These are phyloP conservation scores for Lipomyces orientalis DNA, from an alignment of 805 yeast genomes.

Conservation along the genomic window DNA sequence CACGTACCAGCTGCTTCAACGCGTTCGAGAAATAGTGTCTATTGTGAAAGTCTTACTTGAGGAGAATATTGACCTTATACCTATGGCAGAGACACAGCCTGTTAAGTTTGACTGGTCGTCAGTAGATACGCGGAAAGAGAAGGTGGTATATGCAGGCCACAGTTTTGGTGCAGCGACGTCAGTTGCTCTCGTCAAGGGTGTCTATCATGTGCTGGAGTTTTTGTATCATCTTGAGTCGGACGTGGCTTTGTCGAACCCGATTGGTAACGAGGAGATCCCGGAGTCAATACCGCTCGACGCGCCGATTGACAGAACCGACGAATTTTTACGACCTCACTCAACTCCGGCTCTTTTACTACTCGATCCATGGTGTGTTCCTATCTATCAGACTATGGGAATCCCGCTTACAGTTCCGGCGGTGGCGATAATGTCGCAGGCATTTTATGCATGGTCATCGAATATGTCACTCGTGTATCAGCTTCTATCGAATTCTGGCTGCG, in stretches of 20 bases:
- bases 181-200: slow-evolving; percentile 34
- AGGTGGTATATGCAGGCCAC: slow-evolving; percentile 37
- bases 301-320: slow-evolving; percentile 15
- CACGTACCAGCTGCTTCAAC: slow-evolving; percentile 36
- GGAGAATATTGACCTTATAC: slow-evolving; percentile 17
- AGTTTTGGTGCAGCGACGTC: slow-evolving; percentile 40
- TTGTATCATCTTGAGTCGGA: slow-evolving; percentile 13
- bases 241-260: slow-evolving; percentile 12
- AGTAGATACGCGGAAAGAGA: slow-evolving; percentile 20
- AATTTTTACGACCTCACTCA: slow-evolving; percentile 24
- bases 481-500: slow-evolving; percentile 26
- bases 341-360: slow-evolving; percentile 27
- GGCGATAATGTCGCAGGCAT: slow-evolving; percentile 36
- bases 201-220: slow-evolving; percentile 23
- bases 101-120: slow-evolving; percentile 26
- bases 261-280: slow-evolving; percentile 27
- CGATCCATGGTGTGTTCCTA: slow-evolving; percentile 39
- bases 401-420: slow-evolving; percentile 30
- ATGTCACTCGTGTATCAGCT: slow-evolving; percentile 31
- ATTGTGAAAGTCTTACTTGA: slow-evolving; percentile 26
- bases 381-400: slow-evolving; percentile 31
- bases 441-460: slow-evolving; percentile 32
- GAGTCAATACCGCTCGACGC: slow-evolving; percentile 4
- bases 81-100: slow-evolving; percentile 8
- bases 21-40: slow-evolving; percentile 34